These are phyloP conservation scores for Herpetomonas tarakana DNA, from an alignment of 208 protist genomes.

Conservation along the genomic window DNA sequence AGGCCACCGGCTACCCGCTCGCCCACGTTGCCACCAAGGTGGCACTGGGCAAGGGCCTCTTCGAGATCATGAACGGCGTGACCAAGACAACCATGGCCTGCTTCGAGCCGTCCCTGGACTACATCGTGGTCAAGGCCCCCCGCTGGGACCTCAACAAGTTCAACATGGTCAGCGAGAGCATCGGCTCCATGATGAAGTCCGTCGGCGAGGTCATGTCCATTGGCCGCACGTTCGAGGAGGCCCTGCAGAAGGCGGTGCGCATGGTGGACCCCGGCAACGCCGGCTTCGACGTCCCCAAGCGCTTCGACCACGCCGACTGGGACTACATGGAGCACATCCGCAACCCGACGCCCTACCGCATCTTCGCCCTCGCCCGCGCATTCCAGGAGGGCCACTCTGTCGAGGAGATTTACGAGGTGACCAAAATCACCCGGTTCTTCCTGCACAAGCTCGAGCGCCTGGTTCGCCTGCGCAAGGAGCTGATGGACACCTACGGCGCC, in stretches of 20 bases:
- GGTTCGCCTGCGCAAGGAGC: constrained; percentile 37
- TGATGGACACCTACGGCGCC: constrained; percentile 24
- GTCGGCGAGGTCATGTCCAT: constrained; percentile 99
- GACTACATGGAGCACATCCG: constrained; percentile 80
- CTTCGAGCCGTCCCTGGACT: constrained; percentile 98
- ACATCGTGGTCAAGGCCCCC: constrained; percentile 96
- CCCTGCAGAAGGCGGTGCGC: constrained; percentile 97
- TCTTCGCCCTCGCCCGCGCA: constrained; percentile 82
- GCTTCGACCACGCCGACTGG: constrained; percentile 53
- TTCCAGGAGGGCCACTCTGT: constrained; percentile 81
- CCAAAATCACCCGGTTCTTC: constrained; percentile 97
- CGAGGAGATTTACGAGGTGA: constrained; percentile 90
- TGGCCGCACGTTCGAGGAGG: constrained; percentile 97
- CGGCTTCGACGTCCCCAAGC: constrained; percentile 83
- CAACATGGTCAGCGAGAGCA: constrained; percentile 89
- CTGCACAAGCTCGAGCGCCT: constrained; percentile 95
- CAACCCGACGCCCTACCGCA: constrained; percentile 76
- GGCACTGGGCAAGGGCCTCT: constrained; percentile 93
- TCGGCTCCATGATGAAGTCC: constrained; percentile 97
- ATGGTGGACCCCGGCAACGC: constrained; percentile 91
- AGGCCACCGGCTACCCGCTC: constrained; percentile 99
- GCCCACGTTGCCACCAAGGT: constrained; percentile 98
- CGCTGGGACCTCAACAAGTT: constrained; percentile 98
- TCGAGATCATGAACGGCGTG: constrained; percentile 91
- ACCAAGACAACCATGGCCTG: constrained; percentile 95